phyloP scores from a whole-genome alignment of 75 land plant species.

The Pseudotsuga menziesii region DNA sequence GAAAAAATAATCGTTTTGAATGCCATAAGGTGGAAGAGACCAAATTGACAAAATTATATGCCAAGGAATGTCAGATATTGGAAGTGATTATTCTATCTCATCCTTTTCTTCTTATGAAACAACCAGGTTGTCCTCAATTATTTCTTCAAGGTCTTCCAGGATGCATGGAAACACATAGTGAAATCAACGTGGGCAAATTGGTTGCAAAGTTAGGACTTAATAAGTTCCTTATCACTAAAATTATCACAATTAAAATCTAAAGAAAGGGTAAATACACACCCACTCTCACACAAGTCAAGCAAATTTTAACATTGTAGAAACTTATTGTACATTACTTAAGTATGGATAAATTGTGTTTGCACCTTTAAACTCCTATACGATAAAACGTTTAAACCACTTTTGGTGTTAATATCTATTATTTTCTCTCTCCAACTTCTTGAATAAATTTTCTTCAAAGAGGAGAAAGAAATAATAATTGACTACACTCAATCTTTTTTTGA shows the following conservation, averaged over 20 bases:
- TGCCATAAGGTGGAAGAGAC: too few relatives aligned
- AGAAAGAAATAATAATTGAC: not conserved
- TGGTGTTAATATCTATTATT: not conserved
- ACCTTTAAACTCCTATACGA: constrained; percentile 52
- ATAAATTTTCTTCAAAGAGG: not conserved
- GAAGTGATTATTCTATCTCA: too few relatives aligned
- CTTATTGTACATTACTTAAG: constrained; percentile 53
- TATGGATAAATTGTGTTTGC: constrained; percentile 66
- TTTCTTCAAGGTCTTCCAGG: constrained; percentile 41
- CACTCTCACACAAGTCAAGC: not conserved
- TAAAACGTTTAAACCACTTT: not conserved
- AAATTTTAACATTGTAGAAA: not conserved
- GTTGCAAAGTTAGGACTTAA: not conserved
- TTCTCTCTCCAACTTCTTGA: not conserved
- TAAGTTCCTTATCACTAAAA: not conserved
- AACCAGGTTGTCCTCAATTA: constrained; percentile 25
- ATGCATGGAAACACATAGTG: constrained; percentile 20
- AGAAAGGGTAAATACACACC: not conserved
- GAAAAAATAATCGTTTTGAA: too few relatives aligned
- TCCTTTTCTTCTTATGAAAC: too few relatives aligned
- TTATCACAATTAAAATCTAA: not conserved
- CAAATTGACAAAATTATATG: too few relatives aligned
- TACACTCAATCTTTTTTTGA: constrained; percentile 86
- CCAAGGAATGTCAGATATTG: too few relatives aligned
- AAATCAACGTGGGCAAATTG: not conserved